A percentile compares a stretch with the other conserved stretches of the same genome.
Evolutionary conservation across 2,329 filamentous ascomycete species (phyloP).

Genomic region (Fragosphaeria purpurea): DNA sequence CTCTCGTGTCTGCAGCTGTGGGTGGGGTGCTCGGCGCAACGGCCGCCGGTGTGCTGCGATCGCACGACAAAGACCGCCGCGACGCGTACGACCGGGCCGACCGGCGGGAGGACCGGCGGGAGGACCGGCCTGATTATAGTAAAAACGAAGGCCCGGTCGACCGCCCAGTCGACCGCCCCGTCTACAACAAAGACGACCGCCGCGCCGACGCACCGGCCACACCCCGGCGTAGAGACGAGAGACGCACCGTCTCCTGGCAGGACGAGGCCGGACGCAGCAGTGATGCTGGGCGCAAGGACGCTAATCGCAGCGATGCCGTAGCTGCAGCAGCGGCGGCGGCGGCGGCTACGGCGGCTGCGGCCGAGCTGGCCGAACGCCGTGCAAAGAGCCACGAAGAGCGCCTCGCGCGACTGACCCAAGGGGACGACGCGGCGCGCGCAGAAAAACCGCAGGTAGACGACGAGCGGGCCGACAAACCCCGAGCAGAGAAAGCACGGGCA

Average conservation of each 20-base stretch:
- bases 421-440: not conserved
- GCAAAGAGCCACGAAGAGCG: not conserved
- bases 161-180: not conserved
- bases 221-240: too few species aligned
- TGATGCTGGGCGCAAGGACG: too few species aligned
- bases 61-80: constrained; percentile 5
- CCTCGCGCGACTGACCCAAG: not conserved
- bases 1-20: constrained; percentile 1
- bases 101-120: not conserved
- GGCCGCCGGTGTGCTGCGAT: not conserved
- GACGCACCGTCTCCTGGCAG: too few species aligned
- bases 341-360: not conserved
- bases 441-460: not conserved
- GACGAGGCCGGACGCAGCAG: too few species aligned
- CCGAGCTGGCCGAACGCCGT: not conserved
- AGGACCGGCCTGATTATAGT: constrained; percentile 13
- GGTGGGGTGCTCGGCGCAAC: constrained; percentile 2
- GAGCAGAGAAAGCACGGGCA: not conserved
- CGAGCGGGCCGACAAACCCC: not conserved
- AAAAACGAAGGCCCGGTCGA: not conserved
- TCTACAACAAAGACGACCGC: not conserved
- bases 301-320: not conserved
- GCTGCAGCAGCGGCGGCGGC: not conserved
- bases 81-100: not conserved
- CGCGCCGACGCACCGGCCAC: not conserved